These are phyloP conservation scores for Colletotrichum karsti DNA, from an alignment of 2,329 filamentous ascomycete genomes.

Conservation along the genomic window DNA sequence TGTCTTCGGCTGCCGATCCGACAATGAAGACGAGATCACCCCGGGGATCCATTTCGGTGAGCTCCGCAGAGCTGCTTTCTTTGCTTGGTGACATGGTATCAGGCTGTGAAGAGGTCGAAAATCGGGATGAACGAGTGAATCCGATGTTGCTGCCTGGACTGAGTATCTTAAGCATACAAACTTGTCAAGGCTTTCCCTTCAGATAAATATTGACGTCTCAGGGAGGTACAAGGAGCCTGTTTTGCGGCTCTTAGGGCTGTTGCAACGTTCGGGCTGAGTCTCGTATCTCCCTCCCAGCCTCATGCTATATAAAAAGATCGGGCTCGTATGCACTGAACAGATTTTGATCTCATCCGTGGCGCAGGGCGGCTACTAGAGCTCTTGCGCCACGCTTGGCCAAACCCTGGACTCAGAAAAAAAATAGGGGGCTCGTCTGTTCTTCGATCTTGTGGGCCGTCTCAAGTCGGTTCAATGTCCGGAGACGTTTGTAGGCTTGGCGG, in stretches of 20 bases:
- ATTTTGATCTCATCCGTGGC: conserved; percentile 4
- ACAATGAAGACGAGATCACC: conserved; percentile 19
- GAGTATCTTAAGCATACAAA: background rate
- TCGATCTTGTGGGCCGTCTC: background rate
- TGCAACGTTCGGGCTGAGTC: background rate
- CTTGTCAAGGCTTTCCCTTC: background rate
- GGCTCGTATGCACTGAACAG: conserved; percentile 2
- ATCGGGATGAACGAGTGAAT: background rate
- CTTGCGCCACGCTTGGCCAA: conserved; percentile 23
- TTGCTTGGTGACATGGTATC: background rate
- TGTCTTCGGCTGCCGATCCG: background rate
- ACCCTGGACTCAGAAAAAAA: background rate
- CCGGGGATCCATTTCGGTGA: conserved; percentile 7
- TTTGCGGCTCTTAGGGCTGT: background rate
- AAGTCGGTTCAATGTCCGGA: background rate
- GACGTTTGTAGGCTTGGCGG: background rate
- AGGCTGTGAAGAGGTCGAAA: background rate
- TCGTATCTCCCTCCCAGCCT: conserved; percentile 8
- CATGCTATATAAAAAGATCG: conserved; percentile 5
- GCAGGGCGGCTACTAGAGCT: conserved; percentile 3
- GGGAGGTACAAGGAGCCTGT: background rate
- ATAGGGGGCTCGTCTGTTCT: conserved; percentile 1
- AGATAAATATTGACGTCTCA: background rate
- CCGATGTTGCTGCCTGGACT: background rate
- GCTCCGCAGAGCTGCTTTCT: background rate